phyloP scores from a whole-genome alignment of 495 filamentous ascomycete genomes.

The Friedmanniomyces simplex region DNA sequence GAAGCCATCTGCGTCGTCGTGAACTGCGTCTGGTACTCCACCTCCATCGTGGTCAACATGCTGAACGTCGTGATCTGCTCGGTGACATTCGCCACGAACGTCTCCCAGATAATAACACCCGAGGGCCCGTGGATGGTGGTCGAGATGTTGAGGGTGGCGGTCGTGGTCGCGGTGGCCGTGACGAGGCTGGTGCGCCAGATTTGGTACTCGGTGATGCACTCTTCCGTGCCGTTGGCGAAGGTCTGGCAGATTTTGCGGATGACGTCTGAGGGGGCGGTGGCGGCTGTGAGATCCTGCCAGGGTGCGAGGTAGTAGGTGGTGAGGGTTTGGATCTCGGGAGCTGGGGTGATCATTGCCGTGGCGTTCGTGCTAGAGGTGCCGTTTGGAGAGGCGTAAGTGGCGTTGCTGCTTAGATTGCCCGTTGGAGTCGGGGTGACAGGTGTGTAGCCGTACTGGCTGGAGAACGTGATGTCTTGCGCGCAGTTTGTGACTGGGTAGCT shows the following conservation, averaged over 20 bases:
- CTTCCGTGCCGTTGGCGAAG: slow-evolving; percentile 17
- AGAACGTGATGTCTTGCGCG: slow-evolving; percentile 30
- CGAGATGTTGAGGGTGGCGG: slow-evolving; percentile 21
- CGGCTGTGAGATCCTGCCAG: slow-evolving; percentile 26
- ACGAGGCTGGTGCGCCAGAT: slow-evolving; percentile 26
- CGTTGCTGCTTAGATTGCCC: background rate
- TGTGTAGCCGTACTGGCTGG: slow-evolving; percentile 26
- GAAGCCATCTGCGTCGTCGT: slow-evolving; percentile 3
- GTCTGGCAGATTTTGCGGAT: slow-evolving; percentile 25
- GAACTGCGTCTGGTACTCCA: slow-evolving; percentile 10
- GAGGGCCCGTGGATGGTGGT: slow-evolving; percentile 26
- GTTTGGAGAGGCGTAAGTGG: background rate
- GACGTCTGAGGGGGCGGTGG: slow-evolving; percentile 22
- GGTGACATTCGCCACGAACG: slow-evolving; percentile 24
- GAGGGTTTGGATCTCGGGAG: slow-evolving; percentile 20
- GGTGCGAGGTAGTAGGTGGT: slow-evolving; percentile 30
- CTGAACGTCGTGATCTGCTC: slow-evolving; percentile 24
- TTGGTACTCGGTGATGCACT: slow-evolving; percentile 26
- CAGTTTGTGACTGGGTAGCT: slow-evolving; percentile 26
- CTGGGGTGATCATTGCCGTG: slow-evolving; percentile 21
- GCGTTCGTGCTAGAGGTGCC: slow-evolving; percentile 5
- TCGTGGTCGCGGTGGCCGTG: slow-evolving; percentile 19
- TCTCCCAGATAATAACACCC: slow-evolving; percentile 24
- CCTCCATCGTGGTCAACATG: slow-evolving; percentile 21
- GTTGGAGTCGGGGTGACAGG: slow-evolving; percentile 22